Evolutionary conservation across 257 asterid species (phyloP).

Genomic region (Cinchona pubescens): DNA sequence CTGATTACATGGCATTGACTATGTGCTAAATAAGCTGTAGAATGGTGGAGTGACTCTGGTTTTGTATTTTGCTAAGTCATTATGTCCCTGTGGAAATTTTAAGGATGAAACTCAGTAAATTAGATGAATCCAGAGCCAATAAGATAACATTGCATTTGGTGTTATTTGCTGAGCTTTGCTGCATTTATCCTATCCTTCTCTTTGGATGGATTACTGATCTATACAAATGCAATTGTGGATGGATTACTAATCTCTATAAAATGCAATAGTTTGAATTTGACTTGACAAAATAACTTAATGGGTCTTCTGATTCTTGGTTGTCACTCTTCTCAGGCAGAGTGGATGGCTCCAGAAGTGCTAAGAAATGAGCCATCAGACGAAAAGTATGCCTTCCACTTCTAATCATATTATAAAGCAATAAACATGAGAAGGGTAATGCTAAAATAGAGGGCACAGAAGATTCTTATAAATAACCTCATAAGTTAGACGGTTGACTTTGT

Average conservation of each 20-base stretch:
- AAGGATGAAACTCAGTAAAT: neutral
- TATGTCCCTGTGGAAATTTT: neutral
- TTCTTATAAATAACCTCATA: neutral
- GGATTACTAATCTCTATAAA: neutral
- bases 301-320: constrained; percentile 22
- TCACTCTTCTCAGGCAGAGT: constrained; percentile 76
- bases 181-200: neutral
- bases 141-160: neutral
- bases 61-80: neutral
- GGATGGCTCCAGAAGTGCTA: constrained; percentile 99
- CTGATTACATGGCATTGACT: neutral
- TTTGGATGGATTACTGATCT: neutral
- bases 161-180: constrained; percentile 6
- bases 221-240: neutral
- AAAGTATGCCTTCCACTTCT: constrained; percentile 51
- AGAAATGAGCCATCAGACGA: constrained; percentile 96
- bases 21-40: neutral
- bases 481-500: neutral
- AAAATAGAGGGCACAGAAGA: neutral
- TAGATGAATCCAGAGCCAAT: neutral
- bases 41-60: neutral
- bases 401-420: neutral
- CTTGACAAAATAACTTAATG: constrained; percentile 4
- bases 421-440: neutral
- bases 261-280: neutral